Base-by-base conservation (phyloP, 257 asterid species). In the Asclepias syriaca region DNA sequence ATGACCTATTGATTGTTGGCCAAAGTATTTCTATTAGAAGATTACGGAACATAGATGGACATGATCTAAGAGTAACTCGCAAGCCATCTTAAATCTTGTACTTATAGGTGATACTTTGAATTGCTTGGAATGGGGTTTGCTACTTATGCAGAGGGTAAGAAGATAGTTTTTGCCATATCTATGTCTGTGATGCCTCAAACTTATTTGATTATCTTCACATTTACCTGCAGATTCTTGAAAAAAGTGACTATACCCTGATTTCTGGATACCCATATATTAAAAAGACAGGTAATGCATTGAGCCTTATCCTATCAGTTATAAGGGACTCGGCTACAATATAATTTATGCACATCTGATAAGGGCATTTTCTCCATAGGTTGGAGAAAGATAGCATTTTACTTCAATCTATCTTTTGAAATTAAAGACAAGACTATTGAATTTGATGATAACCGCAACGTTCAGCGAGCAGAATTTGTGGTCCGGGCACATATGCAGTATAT, bases 351-450 rank as follows among this genome's bases (percentile, higher is more conserved):
- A 29, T 34, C 66, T 69, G 0, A 48, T 65, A 43, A 39, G 71
- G 22, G 56, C 22, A 75, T 79, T 19, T 77, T 51, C n/a, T 29
- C 50, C 48, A 50, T 82, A 94, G 98, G 97, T 64, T 91, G 97
- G 98, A 91, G 97, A 85, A 94, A 94, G 93, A 94, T 94, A 75
- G 89, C 98, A 32, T 94, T 91, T 88, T 94, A 94, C 89, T 94
- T 91, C 93, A 91, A 94, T 71, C 75, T 94, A 12, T 94, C 97
- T 27, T 94, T 81, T 77, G 98, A 94, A 81, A 94, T 94, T 78
- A 94, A 85, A 79, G 98, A 94, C 85, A 94, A 91, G 95, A 88
- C 89, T 53, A 89, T 94, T 72, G 97, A 89, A 81, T 91, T 89
- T 67, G 97, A 94, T 78, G 97, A 89, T 69, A 84, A 85, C 74